Conservation (phyloP, 148 eudicot species). For the Cornus kousa region DNA sequence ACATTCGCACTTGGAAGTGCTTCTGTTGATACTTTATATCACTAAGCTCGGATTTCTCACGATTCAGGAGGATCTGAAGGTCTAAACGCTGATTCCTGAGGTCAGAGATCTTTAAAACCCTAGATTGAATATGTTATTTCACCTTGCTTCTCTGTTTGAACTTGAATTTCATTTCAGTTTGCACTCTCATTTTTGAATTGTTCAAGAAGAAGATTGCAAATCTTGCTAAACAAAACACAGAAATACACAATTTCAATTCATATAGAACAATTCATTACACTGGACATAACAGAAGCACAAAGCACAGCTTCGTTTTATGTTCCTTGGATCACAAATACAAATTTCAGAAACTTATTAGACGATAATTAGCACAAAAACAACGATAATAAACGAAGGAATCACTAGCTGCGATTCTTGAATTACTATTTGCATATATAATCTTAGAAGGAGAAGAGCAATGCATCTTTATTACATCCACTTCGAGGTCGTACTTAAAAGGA, state of each 20-base stretch:
- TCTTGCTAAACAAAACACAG: not conserved
- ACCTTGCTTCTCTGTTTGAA: not conserved
- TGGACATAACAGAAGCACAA: not conserved
- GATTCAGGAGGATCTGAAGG: not conserved
- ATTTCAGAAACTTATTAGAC: not conserved
- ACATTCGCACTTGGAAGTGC: not conserved
- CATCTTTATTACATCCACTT: slow-evolving; percentile 15
- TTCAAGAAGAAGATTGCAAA: not conserved
- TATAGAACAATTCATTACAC: not conserved
- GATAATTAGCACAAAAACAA: not conserved
- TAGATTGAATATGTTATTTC: not conserved
- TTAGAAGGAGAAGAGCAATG: slow-evolving; percentile 4
- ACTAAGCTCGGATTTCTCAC: not conserved
- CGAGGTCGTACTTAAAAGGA: slow-evolving; percentile 9
- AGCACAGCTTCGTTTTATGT: not conserved
- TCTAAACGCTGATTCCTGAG: not conserved
- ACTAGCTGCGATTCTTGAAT: not conserved
- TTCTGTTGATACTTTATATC: too few species aligned
- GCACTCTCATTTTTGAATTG: not conserved
- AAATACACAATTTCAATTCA: not conserved
- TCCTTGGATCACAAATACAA: too few species aligned
- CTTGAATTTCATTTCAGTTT: not conserved
- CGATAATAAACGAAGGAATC: not conserved
- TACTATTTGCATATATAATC: not conserved
- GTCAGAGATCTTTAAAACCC: not conserved